Evolutionary conservation across 2,329 filamentous ascomycete genomes (phyloP).

Genomic region (Calonectria henricotiae): DNA sequence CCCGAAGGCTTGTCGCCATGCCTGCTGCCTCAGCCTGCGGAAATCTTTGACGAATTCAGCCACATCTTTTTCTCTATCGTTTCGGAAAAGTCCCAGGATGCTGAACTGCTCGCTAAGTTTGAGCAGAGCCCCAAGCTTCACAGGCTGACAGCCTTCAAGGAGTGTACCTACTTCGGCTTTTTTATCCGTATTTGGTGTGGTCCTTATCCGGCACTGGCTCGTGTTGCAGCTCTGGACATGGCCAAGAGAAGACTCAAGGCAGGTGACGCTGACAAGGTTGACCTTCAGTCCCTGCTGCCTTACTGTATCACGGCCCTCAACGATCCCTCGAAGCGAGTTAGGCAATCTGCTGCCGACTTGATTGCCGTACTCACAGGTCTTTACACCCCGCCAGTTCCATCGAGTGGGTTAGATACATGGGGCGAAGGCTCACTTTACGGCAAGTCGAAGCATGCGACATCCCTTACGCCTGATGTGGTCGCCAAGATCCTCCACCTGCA

Average conservation of each 20-base stretch:
- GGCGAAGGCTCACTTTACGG: slow-evolving; percentile 78
- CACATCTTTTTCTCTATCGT: slow-evolving; percentile 73
- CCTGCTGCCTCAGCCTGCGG: slow-evolving; percentile 66
- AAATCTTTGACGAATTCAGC: slow-evolving; percentile 73
- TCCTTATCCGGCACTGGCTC: slow-evolving; percentile 78
- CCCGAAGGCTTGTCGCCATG: slow-evolving; percentile 66
- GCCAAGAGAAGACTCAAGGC: slow-evolving; percentile 72
- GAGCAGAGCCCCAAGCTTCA: slow-evolving; percentile 71
- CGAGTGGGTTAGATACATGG: slow-evolving; percentile 70
- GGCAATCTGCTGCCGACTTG: slow-evolving; percentile 81
- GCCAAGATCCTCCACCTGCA: slow-evolving; percentile 76
- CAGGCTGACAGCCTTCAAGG: slow-evolving; percentile 69
- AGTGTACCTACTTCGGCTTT: slow-evolving; percentile 82
- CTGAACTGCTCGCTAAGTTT: slow-evolving; percentile 65
- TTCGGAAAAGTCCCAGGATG: slow-evolving; percentile 61
- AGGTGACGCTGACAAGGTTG: slow-evolving; percentile 66
- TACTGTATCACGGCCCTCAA: slow-evolving; percentile 83
- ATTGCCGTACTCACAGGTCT: slow-evolving; percentile 70
- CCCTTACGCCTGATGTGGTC: slow-evolving; percentile 73
- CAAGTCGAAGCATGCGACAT: slow-evolving; percentile 67
- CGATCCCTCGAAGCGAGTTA: slow-evolving; percentile 83
- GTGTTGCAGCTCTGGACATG: slow-evolving; percentile 79
- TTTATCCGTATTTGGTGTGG: slow-evolving; percentile 84
- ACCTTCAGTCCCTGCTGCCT: slow-evolving; percentile 87
- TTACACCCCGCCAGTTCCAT: slow-evolving; percentile 59